phyloP scores from a whole-genome alignment of 2,329 filamentous ascomycete species.

The Botrytis porri region DNA sequence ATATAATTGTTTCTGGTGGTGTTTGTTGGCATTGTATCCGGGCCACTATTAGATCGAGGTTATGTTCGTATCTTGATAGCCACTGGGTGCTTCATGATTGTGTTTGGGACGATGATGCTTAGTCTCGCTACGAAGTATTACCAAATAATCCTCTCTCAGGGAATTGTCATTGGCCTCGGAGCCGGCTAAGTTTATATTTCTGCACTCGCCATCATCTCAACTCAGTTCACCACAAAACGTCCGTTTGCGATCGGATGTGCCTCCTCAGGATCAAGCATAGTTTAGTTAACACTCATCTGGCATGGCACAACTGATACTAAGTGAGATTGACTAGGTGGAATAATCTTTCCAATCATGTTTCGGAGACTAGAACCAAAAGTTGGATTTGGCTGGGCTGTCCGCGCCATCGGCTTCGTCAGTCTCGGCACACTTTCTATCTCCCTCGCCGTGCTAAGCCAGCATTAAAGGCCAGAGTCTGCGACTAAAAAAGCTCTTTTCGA shows the following conservation, averaged over 20 bases:
- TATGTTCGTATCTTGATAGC: constrained; percentile 35
- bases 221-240: constrained; percentile 45
- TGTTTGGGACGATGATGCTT: constrained; percentile 44
- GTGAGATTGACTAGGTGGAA: constrained; percentile 36
- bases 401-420: constrained; percentile 52
- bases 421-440: constrained; percentile 27
- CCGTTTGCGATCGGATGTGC: constrained; percentile 46
- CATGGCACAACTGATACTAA: background rate
- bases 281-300: constrained; percentile 23
- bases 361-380: constrained; percentile 31
- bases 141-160: constrained; percentile 53
- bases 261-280: constrained; percentile 42
- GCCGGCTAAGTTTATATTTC: constrained; percentile 1
- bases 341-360: constrained; percentile 54
- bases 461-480: background rate
- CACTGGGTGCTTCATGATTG: constrained; percentile 42
- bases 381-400: constrained; percentile 54
- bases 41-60: constrained; percentile 55
- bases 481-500: constrained; percentile 8
- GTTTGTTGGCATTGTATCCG: constrained; percentile 53
- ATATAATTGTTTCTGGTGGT: constrained; percentile 51
- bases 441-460: background rate
- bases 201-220: constrained; percentile 41
- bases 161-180: constrained; percentile 43
- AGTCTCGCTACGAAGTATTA: constrained; percentile 44